Percentiles rank a stretch among this genome's conserved stretches.
phyloP scores from a whole-genome alignment of 2,329 filamentous ascomycete genomes.

The Chaetomium sp. region DNA sequence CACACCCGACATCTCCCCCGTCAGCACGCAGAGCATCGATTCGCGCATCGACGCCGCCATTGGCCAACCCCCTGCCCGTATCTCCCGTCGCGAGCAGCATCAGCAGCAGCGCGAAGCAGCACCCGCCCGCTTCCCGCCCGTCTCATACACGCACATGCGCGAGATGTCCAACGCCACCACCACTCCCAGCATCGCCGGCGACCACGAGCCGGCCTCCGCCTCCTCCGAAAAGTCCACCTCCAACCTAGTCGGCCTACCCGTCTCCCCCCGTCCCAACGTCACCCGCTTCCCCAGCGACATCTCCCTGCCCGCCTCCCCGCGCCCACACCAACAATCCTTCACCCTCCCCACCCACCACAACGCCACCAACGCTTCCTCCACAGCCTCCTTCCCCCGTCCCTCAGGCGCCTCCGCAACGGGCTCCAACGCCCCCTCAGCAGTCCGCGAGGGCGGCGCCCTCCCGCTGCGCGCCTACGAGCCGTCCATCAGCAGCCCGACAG shows the following conservation, averaged over 20 bases:
- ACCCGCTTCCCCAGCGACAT: constrained; percentile 38
- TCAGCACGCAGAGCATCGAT: constrained; percentile 48
- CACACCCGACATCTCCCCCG: constrained; percentile 42
- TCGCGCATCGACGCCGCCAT: constrained; percentile 45
- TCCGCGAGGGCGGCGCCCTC: constrained; percentile 50
- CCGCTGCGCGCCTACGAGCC: constrained; percentile 58
- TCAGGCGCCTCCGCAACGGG: constrained; percentile 12
- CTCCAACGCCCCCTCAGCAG: constrained; percentile 47
- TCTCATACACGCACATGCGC: constrained; percentile 12
- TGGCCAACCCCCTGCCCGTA: constrained; percentile 18
- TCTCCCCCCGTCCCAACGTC: constrained; percentile 43
- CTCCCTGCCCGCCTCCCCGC: constrained; percentile 45
- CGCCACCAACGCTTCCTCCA: constrained; percentile 19
- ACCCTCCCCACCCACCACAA: constrained; percentile 23
- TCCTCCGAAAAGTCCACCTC: constrained; percentile 45
- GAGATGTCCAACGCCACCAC: constrained; percentile 20
- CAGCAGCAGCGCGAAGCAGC: constrained; percentile 7
- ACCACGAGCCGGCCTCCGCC: constrained; percentile 45
- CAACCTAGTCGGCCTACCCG: constrained; percentile 46
- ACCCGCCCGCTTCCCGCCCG: constrained; percentile 1
- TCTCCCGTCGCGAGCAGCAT: constrained; percentile 12
- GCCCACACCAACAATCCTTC: constrained; percentile 39
- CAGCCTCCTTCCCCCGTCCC: not conserved
- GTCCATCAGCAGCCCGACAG: constrained; percentile 44
- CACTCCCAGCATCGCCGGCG: constrained; percentile 28